Evolutionary conservation across 345 rosid genomes (phyloP), one percentile per base, ranked within the genome.

Genomic region (Eucalyptus albens): DNA sequence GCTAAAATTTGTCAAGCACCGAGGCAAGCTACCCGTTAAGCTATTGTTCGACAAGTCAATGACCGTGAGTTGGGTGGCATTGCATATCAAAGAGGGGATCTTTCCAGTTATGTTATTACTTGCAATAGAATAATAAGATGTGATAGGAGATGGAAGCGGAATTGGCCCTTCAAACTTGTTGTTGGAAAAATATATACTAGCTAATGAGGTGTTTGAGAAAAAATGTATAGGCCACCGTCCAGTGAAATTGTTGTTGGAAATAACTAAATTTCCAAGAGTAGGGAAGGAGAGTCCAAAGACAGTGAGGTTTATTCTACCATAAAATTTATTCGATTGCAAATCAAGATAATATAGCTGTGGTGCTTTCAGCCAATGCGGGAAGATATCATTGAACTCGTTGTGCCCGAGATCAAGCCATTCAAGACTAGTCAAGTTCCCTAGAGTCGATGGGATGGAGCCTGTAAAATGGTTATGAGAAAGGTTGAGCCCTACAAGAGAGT

Each of bases 321-420:
- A n/a, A 26, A 88, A 81, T 27, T 37, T 42, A 21, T 88, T 88
- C 0, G 55, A 55, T 56, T 21, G 87, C 77, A 88, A 81, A 53
- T 81, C 44, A n/a, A 81, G 37, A 0, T 0, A 1, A 3, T 2
- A 0, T 29, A 88, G 5, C 3, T 40, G 33, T 1, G 12, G 2
- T 26, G 50, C 50, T 27, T 42, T 9, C 1, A 65, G 37, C 90
- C 86, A 86, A 27, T 27, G 17, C 2, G 90, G 88, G 86, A 69
- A 44, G 0, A 60, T 59, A 59, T 59, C 65, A 4, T 1, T 11
- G 7, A 59, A 59, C 14, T 59, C 14, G 1, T 59, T 26, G n/a
- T 59, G 14, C 11, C 65, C 0, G 7, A 59, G 65, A 59, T 59
- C 65, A 24, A 59, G 65, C 65, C n/a, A 59, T 24, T 3, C 65